These are phyloP conservation scores for Takashimella koratensis DNA, from an alignment of 1,284 basidiomycete genomes.

Conservation along the genomic window DNA sequence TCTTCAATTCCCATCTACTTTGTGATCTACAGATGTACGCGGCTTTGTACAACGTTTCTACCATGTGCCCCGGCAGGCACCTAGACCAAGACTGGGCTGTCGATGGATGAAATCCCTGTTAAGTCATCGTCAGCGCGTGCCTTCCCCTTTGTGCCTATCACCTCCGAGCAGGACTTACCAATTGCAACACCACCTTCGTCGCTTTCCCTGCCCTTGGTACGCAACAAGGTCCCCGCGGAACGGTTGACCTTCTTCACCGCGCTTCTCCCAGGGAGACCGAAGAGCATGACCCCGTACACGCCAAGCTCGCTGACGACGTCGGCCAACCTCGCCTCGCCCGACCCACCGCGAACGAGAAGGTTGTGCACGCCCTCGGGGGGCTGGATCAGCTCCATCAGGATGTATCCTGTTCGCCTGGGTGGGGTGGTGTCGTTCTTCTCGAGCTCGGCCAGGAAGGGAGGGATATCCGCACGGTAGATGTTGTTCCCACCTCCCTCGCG, in stretches of 20 bases:
- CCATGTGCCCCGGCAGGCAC: too few species aligned
- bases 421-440: constrained; percentile 52
- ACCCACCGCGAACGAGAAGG: constrained; percentile 62
- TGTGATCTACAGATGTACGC: too few species aligned
- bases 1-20: too few species aligned
- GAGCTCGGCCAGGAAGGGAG: constrained; percentile 65
- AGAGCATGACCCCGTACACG: constrained; percentile 84
- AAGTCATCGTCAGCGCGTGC: neutral
- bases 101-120: constrained; percentile 44
- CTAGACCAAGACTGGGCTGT: constrained; percentile 37
- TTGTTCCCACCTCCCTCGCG: constrained; percentile 97
- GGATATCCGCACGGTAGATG: constrained; percentile 81
- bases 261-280: constrained; percentile 53
- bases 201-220: constrained; percentile 88
- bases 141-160: neutral
- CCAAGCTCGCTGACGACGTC: constrained; percentile 90
- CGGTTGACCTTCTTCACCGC: constrained; percentile 54
- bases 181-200: constrained; percentile 94
- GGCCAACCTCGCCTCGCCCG: constrained; percentile 50
- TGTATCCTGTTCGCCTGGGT: constrained; percentile 63
- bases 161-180: constrained; percentile 61
- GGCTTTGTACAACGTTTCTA: too few species aligned
- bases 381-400: constrained; percentile 86
- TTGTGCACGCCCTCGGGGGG: constrained; percentile 66
- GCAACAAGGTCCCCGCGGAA: constrained; percentile 76